Base-by-base conservation (phyloP, 177 flowering plant species). In the Vitis hybrid region DNA sequence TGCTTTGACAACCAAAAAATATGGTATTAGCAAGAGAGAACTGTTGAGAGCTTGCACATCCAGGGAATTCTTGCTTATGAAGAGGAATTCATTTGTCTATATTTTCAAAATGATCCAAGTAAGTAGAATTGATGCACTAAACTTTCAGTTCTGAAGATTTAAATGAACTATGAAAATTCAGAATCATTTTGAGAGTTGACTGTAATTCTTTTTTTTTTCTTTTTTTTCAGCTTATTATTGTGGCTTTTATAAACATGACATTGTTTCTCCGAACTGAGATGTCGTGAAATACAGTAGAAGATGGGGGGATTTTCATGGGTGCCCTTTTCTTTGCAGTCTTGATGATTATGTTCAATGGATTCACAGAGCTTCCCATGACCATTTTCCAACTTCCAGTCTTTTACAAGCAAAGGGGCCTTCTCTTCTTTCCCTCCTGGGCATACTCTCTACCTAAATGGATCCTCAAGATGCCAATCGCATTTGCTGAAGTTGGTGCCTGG, bases 31-130 rank as follows among this genome's bases (percentile, higher is more conserved):
- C 19, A 19, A 19, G 19, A 19, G 19, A 19, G 19, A 19, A 19
- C 66, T 80, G 54, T 32, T 77, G 4, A 77, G 71, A 60, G 72
- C 76, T 49, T 74, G 71, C 65, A 18, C 72, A 15, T 49, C 73
- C 21, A 64, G 82, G 59, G 80, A 80, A 40, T 15, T 26, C 49
- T 32, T 74, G 61, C 74, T 80, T 10, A 80, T 77, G 80, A 74
- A 80, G 65, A 77, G 82, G 59, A 77, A 71, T 66, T 63, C 82
- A 40, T 77, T 71, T 49, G 55, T 80, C 1, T 71, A 71, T 57
- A 64, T 77, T 54, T 78, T 81, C 82, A 78, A 81, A 63, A 13
- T 79, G 9, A 18, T 56, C 30, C 83, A 81, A 66, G 81, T 81
- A 7, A 17, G 72, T 66, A 19, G 13, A 18, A 5, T 62, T 49